Conservation (phyloP, 441 rosid genomes). For the Isatis lusitanica region DNA sequence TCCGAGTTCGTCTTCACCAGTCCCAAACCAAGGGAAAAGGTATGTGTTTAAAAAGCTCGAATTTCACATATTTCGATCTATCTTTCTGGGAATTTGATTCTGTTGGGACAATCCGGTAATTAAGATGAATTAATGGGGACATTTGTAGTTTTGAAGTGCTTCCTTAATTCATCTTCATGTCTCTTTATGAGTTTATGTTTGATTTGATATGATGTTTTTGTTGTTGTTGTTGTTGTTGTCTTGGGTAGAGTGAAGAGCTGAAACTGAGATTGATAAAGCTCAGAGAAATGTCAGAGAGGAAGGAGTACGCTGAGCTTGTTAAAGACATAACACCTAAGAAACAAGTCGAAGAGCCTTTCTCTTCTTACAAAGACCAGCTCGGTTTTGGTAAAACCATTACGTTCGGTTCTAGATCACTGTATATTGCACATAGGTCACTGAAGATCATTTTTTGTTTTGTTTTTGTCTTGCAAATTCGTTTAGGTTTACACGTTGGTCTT, state of each 20-base stretch:
- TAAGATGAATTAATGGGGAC: no score
- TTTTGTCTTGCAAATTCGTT: background rate
- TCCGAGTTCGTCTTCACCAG: slow-evolving; percentile 57
- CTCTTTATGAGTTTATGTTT: background rate
- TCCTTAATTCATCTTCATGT: background rate
- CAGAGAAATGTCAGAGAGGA: slow-evolving; percentile 76
- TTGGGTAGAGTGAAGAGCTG: slow-evolving; percentile 71
- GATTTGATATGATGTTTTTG: background rate
- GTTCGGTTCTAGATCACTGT: background rate
- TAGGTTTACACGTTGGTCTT: slow-evolving; percentile 85
- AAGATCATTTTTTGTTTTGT: background rate
- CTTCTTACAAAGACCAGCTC: slow-evolving; percentile 93
- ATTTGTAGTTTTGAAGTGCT: no score
- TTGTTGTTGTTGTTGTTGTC: background rate
- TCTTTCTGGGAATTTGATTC: background rate
- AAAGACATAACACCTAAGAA: slow-evolving; percentile 74
- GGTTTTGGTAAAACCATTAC: slow-evolving; percentile 66
- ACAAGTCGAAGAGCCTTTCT: slow-evolving; percentile 71
- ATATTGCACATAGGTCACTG: background rate
- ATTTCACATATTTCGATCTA: background rate
- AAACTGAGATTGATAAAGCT: slow-evolving; percentile 69
- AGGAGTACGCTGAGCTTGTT: slow-evolving; percentile 78
- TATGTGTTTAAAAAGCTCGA: slow-evolving; percentile 1
- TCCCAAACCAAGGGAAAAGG: slow-evolving; percentile 88
- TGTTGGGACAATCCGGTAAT: background rate